Base-by-base conservation (phyloP, 2,329 filamentous ascomycete species). In the Graphium sp. region DNA sequence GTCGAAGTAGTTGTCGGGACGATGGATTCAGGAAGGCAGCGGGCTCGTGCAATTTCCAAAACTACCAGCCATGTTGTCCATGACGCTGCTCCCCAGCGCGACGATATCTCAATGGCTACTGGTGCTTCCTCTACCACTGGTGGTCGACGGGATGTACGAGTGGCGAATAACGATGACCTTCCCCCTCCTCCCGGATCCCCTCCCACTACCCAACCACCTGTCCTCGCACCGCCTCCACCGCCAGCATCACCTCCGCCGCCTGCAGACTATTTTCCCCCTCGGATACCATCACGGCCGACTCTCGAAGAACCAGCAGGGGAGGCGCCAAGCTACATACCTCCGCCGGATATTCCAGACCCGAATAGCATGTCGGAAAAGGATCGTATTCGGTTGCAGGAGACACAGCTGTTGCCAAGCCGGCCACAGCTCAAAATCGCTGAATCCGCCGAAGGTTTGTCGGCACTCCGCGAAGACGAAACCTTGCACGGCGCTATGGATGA, bases 1-100 rank as follows among this genome's bases (percentile, higher is more conserved):
- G 87, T 94, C 41, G 84, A 94, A 47, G 68, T 93, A 10, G 61
- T 92, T 2, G 74, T 95, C 13, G 89, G 89, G 2, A 93, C 84
- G 0, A 66, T 67, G 20, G 85, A 98, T 48, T 87, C 74, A 39
- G 66, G 66, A 6, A 27, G 27, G 24, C 19, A 16, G 17, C 32
- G 17, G 17, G n/a, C n/a, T n/a, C n/a, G n/a, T n/a, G n/a, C n/a
- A n/a, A n/a, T n/a, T n/a, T n/a, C n/a, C n/a, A n/a, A n/a, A n/a
- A n/a, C n/a, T n/a, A n/a, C n/a, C n/a, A n/a, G n/a, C n/a, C n/a
- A n/a, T n/a, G n/a, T n/a, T n/a, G n/a, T n/a, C n/a, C n/a, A n/a
- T n/a, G n/a, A n/a, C n/a, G n/a, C n/a, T n/a, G n/a, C n/a, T n/a
- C 24, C 22, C 26, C 32, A 26, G 23, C 22, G 19, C 23, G 30